These are phyloP conservation scores for Beta corolliflora DNA, from an alignment of 179 eudicot species.

Conservation along the genomic window DNA sequence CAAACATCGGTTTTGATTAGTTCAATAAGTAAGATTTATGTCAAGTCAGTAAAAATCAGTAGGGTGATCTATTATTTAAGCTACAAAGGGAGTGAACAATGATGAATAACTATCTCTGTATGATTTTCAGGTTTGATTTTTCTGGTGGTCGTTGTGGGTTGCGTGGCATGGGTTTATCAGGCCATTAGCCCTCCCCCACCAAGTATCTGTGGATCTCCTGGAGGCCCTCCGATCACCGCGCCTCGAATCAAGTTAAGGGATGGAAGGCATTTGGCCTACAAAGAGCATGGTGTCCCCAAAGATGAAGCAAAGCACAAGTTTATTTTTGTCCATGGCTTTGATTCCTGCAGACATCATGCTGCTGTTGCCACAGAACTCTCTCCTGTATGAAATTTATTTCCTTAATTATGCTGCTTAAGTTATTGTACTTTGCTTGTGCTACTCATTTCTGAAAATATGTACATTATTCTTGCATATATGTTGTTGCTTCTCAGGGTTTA, in stretches of 20 bases:
- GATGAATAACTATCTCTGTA: neutral
- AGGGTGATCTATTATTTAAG: neutral
- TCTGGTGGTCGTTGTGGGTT: slow-evolving; percentile 28
- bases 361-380: slow-evolving; percentile 29
- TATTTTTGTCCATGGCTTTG: slow-evolving; percentile 48
- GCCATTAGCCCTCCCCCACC: slow-evolving; percentile 39
- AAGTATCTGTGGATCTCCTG: slow-evolving; percentile 38
- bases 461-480: neutral
- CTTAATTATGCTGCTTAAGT: neutral
- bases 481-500: slow-evolving; percentile 17
- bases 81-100: neutral
- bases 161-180: slow-evolving; percentile 34
- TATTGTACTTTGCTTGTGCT: neutral
- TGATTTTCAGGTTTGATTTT: neutral
- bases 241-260: slow-evolving; percentile 45
- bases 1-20: too few species aligned
- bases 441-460: neutral
- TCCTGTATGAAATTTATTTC: slow-evolving; percentile 16
- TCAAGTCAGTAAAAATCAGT: neutral
- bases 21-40: neutral
- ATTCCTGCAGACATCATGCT: slow-evolving; percentile 34
- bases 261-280: slow-evolving; percentile 49
- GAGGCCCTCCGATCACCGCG: slow-evolving; percentile 45
- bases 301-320: slow-evolving; percentile 38
- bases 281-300: slow-evolving; percentile 39